phyloP scores from a whole-genome alignment of 164 flowering plant species.

The Malania oleifera region DNA sequence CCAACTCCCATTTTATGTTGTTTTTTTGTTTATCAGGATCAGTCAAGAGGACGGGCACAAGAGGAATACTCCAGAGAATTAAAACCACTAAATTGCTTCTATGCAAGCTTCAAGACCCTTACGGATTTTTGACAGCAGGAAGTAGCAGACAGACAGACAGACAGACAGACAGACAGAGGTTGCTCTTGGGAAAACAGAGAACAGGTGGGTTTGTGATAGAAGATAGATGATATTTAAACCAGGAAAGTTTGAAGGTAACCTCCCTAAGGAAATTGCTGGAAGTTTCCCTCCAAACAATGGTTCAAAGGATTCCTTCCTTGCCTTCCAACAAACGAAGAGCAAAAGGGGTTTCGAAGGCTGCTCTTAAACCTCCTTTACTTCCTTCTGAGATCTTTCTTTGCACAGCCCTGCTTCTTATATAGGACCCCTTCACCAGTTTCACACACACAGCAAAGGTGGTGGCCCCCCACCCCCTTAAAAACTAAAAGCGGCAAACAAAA shows the following conservation, averaged over 20 bases:
- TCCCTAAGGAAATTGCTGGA: conserved; percentile 18
- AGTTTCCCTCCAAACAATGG: conserved; percentile 19
- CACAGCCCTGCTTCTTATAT: conserved; percentile 29
- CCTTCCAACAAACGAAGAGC: conserved; percentile 18
- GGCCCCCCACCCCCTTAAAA: no score
- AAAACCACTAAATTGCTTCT: no score
- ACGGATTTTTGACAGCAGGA: no score
- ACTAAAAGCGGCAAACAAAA: conserved; percentile 5
- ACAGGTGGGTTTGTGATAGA: conserved; percentile 3
- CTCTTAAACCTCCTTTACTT: conserved; percentile 11
- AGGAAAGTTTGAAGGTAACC: conserved; percentile 2
- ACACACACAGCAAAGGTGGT: conserved; percentile 17
- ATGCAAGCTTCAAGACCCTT: conserved; percentile 1
- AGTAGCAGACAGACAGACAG: neutral
- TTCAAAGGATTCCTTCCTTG: conserved; percentile 24
- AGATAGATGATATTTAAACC: conserved; percentile 12
- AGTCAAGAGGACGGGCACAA: neutral
- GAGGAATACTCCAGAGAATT: neutral
- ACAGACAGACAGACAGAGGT: neutral
- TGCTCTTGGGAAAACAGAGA: neutral
- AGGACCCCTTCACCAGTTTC: conserved; percentile 22
- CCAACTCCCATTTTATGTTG: conserved; percentile 42
- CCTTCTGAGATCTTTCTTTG: conserved; percentile 13
- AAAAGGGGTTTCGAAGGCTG: conserved; percentile 13
- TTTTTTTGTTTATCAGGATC: neutral